A percentile compares a stretch with the other conserved stretches of the same genome.
phyloP scores from a whole-genome alignment of 2,329 filamentous ascomycete species.

The Cladosporium austrohemisphaericum region DNA sequence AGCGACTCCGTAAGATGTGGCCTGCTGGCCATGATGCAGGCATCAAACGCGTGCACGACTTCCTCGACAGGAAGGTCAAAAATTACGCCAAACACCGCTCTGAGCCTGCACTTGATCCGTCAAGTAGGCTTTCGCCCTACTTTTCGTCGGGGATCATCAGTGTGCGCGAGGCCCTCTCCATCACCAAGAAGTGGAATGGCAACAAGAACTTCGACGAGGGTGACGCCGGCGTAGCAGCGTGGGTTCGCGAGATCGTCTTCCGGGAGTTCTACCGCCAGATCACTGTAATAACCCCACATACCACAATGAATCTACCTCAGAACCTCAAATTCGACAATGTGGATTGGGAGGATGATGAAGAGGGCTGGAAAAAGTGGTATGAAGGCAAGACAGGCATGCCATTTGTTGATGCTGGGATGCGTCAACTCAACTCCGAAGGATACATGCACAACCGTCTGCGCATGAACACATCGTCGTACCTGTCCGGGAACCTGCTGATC shows the following conservation, averaged over 20 bases:
- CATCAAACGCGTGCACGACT: conserved; percentile 39
- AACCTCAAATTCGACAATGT: conserved; percentile 52
- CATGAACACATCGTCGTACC: conserved; percentile 49
- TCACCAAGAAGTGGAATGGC: conserved; percentile 41
- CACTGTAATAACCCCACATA: conserved; percentile 45
- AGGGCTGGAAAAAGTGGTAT: conserved; percentile 49
- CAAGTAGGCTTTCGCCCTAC: conserved; percentile 43
- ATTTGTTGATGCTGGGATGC: conserved; percentile 51
- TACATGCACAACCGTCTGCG: conserved; percentile 53
- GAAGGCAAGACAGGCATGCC: conserved; percentile 47
- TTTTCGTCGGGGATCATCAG: conserved; percentile 45
- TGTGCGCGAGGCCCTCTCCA: conserved; percentile 44
- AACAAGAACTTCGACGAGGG: conserved; percentile 42
- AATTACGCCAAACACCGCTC: conserved; percentile 41
- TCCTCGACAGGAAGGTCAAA: conserved; percentile 37
- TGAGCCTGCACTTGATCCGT: conserved; percentile 41
- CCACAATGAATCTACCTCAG: conserved; percentile 48
- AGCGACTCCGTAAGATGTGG: conserved; percentile 43
- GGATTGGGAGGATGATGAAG: conserved; percentile 49
- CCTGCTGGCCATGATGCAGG: conserved; percentile 44
- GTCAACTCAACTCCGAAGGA: conserved; percentile 46
- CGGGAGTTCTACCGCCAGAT: conserved; percentile 50
- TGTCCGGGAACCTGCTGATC: conserved; percentile 48
- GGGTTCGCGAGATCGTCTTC: conserved; percentile 52
- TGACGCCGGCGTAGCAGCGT: conserved; percentile 37